These are phyloP conservation scores for Streptanthus diversifolius DNA, from an alignment of 345 rosid genomes.

Conservation along the genomic window DNA sequence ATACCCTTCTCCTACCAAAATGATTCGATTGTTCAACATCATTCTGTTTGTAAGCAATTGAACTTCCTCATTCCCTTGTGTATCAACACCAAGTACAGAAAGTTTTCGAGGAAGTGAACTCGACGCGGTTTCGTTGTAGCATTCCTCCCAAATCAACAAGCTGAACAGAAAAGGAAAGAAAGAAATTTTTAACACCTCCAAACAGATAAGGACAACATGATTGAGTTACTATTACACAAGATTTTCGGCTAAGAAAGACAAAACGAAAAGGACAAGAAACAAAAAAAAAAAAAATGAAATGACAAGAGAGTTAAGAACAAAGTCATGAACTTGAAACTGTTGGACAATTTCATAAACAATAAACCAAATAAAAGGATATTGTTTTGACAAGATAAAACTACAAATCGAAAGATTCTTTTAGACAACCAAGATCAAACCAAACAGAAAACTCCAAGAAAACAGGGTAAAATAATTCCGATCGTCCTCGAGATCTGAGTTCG, in stretches of 20 bases:
- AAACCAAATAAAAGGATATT: conserved; percentile 31
- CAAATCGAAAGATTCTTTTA: conserved; percentile 47
- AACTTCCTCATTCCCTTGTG: conserved; percentile 43
- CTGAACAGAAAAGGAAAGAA: conserved; percentile 31
- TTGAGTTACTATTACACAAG: conserved; percentile 3
- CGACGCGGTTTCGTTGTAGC: conserved; percentile 44
- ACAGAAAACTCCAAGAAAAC: conserved; percentile 58
- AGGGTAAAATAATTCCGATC: conserved; percentile 14
- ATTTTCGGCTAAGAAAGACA: conserved; percentile 9
- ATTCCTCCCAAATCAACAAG: conserved; percentile 94
- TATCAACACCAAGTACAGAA: conserved; percentile 35
- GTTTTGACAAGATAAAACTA: conserved; percentile 38
- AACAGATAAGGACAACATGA: conserved; percentile 5
- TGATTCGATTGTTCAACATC: conserved; percentile 72
- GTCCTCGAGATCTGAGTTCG: conserved; percentile 35
- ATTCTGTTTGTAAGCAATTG: conserved; percentile 62
- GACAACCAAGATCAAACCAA: conserved; percentile 70
- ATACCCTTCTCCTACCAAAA: conserved; percentile 87
- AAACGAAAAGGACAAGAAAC: conserved; percentile 19
- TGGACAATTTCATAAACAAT: conserved; percentile 33
- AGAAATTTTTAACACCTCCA: neutral
- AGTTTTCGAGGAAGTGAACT: conserved; percentile 28
- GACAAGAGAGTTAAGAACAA: conserved; percentile 24
- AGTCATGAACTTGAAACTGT: conserved; percentile 11
- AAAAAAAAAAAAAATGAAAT: neutral